phyloP scores from a whole-genome alignment of 2,329 filamentous ascomycete species.

The Xylariaceae sp. region DNA sequence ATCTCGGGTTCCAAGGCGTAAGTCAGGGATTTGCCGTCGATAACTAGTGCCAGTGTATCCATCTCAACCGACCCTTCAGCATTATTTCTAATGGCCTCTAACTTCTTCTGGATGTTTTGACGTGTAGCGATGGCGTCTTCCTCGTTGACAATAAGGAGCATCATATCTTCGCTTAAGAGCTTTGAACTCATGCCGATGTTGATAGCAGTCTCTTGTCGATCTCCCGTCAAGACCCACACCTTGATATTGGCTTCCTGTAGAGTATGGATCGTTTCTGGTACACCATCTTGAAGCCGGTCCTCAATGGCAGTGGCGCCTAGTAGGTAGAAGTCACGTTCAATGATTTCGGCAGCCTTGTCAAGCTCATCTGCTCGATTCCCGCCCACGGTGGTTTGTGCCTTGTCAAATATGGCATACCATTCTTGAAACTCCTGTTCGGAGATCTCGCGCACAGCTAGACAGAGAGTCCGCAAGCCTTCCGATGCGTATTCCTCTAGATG shows the following conservation, averaged over 20 bases:
- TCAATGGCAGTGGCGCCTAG: constrained; percentile 96
- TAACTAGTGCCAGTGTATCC: constrained; percentile 85
- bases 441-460: constrained; percentile 89
- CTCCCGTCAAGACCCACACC: constrained; percentile 95
- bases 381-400: constrained; percentile 81
- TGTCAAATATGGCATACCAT: constrained; percentile 83
- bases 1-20: constrained; percentile 90
- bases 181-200: constrained; percentile 99
- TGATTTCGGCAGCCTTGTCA: constrained; percentile 93
- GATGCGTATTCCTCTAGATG: constrained; percentile 99
- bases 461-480: constrained; percentile 90
- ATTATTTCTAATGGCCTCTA: constrained; percentile 84
- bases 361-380: constrained; percentile 92
- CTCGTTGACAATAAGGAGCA: constrained; percentile 92
- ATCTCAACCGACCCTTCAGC: constrained; percentile 70
- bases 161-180: constrained; percentile 98
- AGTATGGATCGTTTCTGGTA: constrained; percentile 96
- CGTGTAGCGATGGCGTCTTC: constrained; percentile 73
- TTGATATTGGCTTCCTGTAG: constrained; percentile 96
- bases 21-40: constrained; percentile 93
- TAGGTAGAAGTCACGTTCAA: constrained; percentile 86
- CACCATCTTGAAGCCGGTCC: constrained; percentile 92
- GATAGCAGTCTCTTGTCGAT: constrained; percentile 97
- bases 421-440: constrained; percentile 83
- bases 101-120: constrained; percentile 88